Percentiles rank a stretch among this genome's conserved stretches.
phyloP scores from a whole-genome alignment of 2,329 filamentous ascomycete genomes.

The Colletotrichum sp. region DNA sequence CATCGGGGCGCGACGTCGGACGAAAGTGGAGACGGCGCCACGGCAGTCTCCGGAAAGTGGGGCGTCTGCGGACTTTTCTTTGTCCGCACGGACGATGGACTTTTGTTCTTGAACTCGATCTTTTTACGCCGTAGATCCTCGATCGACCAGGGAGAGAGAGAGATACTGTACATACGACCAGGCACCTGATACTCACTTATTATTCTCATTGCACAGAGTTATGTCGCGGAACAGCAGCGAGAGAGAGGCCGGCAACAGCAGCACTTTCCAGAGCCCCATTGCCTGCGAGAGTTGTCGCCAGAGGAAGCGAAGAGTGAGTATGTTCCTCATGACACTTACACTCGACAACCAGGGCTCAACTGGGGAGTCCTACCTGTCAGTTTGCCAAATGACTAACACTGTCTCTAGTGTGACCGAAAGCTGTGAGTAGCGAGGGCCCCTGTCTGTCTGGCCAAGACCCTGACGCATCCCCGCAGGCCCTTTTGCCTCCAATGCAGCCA shows the following conservation, averaged over 20 bases:
- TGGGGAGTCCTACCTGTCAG: background rate
- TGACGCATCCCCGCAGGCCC: conserved; percentile 25
- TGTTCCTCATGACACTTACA: background rate
- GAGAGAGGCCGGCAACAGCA: background rate
- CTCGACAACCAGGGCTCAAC: background rate
- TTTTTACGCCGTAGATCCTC: conserved; percentile 4
- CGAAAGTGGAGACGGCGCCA: background rate
- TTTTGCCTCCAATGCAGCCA: conserved; percentile 33
- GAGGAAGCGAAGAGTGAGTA: conserved; percentile 34
- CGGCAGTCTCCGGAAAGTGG: conserved; percentile 2
- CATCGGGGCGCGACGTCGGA: background rate
- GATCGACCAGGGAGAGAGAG: background rate
- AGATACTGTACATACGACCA: background rate
- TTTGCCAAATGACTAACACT: background rate
- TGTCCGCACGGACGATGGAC: background rate
- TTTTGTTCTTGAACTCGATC: conserved; percentile 5
- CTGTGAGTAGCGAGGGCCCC: conserved; percentile 2
- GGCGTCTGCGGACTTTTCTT: background rate
- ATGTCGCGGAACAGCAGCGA: conserved; percentile 2
- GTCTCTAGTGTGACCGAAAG: conserved; percentile 17
- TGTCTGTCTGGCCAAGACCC: background rate
- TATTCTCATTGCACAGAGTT: background rate
- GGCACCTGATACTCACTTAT: background rate
- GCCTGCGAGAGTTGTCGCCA: conserved; percentile 37
- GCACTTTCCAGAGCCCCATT: conserved; percentile 30